These are phyloP conservation scores for Trametes coccinea DNA, from an alignment of 768 basidiomycete genomes.

Conservation along the genomic window DNA sequence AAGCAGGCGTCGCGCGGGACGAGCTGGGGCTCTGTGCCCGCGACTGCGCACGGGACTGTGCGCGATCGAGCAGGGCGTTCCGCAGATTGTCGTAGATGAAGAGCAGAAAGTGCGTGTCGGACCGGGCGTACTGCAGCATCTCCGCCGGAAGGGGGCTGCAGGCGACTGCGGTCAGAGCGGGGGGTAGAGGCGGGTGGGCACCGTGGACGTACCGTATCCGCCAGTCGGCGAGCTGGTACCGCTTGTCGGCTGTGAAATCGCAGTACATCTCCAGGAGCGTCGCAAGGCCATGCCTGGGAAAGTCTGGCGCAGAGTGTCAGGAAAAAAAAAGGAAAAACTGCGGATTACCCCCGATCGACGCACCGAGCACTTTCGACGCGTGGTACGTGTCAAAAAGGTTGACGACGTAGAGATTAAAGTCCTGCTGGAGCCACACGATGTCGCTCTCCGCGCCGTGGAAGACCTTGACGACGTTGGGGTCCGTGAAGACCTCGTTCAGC, in stretches of 20 bases:
- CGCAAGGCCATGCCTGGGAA: constrained; percentile 82
- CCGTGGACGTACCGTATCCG: constrained; percentile 70
- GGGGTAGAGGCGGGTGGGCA: no score
- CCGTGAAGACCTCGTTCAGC: constrained; percentile 81
- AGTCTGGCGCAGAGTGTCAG: constrained; percentile 47
- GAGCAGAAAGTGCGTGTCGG: constrained; percentile 65
- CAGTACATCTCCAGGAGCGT: constrained; percentile 86
- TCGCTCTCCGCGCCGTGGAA: constrained; percentile 96
- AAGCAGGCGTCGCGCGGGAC: no score
- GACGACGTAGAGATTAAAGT: constrained; percentile 92
- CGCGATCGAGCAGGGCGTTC: no score
- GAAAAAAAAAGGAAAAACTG: neutral
- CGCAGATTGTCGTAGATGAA: no score
- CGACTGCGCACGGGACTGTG: no score
- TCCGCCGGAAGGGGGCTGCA: constrained; percentile 76
- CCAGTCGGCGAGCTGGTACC: constrained; percentile 98
- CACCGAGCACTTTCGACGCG: constrained; percentile 84
- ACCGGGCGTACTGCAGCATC: constrained; percentile 91
- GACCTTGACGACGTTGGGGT: constrained; percentile 86
- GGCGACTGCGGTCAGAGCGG: neutral
- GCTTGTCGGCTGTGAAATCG: constrained; percentile 89
- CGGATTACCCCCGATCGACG: neutral
- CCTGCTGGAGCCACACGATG: constrained; percentile 94
- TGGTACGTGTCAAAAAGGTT: constrained; percentile 98
- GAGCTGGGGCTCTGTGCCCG: no score